Conservation (phyloP, 1,139 yeast species). For the Hyphopichia burtonii region DNA sequence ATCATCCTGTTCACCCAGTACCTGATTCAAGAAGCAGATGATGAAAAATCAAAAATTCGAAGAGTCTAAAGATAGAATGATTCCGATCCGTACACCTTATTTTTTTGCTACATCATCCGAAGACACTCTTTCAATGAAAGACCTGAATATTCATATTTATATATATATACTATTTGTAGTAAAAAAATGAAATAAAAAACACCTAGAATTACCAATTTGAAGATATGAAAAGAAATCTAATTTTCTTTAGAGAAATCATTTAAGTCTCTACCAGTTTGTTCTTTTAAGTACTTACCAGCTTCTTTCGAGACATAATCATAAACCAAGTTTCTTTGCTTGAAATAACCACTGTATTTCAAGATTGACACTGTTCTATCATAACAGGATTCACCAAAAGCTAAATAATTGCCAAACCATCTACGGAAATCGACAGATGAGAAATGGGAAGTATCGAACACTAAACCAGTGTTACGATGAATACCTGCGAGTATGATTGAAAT, state of each 20-base stretch:
- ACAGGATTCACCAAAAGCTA: constrained; percentile 53
- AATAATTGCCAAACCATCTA: constrained; percentile 52
- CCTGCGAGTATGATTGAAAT: constrained; percentile 66
- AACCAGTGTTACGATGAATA: constrained; percentile 62
- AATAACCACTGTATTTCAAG: constrained; percentile 42
- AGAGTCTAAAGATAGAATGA: not conserved
- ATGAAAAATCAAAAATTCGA: too few relatives aligned
- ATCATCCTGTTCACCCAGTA: too few relatives aligned
- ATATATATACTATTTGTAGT: too few relatives aligned
- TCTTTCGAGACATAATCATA: constrained; percentile 36
- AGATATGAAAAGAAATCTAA: not conserved
- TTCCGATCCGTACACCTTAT: too few relatives aligned
- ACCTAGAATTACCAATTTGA: not conserved
- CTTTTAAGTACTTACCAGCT: constrained; percentile 30
- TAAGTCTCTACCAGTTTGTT: constrained; percentile 33
- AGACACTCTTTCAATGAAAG: too few relatives aligned
- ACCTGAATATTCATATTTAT: too few relatives aligned
- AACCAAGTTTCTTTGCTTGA: constrained; percentile 41
- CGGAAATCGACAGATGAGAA: constrained; percentile 54
- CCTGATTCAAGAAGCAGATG: too few relatives aligned
- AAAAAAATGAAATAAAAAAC: not conserved
- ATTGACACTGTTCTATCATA: constrained; percentile 44
- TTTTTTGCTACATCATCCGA: too few relatives aligned
- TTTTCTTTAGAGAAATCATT: constrained; percentile 18
- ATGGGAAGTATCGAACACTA: constrained; percentile 44